These are phyloP conservation scores for Bryum argenteum DNA, from an alignment of 225 moss, liverwort and hornwort genomes.

Conservation along the genomic window DNA sequence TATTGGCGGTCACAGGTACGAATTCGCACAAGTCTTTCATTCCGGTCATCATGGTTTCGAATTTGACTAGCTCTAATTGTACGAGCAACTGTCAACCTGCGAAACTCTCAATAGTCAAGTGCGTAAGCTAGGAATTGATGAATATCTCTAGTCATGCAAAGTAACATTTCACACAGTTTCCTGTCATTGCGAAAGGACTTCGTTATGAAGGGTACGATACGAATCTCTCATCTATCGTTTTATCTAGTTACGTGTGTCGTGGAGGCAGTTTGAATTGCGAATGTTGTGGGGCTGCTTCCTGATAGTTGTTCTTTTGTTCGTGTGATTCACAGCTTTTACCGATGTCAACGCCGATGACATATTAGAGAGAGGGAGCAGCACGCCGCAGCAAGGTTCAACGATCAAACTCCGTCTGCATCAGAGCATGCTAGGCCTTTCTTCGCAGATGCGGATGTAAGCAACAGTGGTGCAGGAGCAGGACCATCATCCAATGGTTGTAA, in stretches of 20 bases:
- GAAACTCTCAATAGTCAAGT: background rate
- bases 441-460: conserved; percentile 72
- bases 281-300: too few relatives aligned
- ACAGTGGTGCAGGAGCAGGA: conserved; percentile 53
- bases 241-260: background rate
- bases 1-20: conserved; percentile 72
- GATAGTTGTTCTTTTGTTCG: too few relatives aligned
- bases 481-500: conserved; percentile 50
- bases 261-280: too few relatives aligned
- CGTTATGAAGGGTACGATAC: background rate
- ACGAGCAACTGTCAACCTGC: too few relatives aligned
- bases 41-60: too few relatives aligned
- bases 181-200: background rate
- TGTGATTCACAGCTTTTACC: conserved; percentile 60
- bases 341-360: conserved; percentile 71
- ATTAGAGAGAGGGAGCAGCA: conserved; percentile 78
- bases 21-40: background rate
- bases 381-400: conserved; percentile 62
- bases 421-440: conserved; percentile 71
- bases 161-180: background rate
- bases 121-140: background rate
- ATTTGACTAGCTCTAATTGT: too few relatives aligned
- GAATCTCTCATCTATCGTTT: background rate
- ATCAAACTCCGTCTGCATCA: conserved; percentile 65
- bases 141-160: background rate